phyloP scores from a whole-genome alignment of 1,284 basidiomycete genomes.

The Pyrrhoderma lamaoense region DNA sequence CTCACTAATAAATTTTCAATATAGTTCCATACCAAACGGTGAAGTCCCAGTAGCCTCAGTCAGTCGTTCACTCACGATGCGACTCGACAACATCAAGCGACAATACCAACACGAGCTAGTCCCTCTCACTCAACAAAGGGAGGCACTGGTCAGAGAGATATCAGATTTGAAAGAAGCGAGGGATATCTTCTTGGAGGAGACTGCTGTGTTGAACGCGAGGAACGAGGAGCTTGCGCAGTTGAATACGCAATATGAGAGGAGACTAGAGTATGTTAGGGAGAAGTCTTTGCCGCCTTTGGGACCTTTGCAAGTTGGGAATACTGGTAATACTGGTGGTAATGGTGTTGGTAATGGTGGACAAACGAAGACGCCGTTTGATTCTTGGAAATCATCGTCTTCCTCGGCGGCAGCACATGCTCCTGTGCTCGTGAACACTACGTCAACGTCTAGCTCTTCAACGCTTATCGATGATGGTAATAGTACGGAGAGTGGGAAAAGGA shows the following conservation, averaged over 20 bases:
- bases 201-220: slow-evolving; percentile 80
- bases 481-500: slow-evolving; percentile 24
- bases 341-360: too few relatives aligned
- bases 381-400: too few relatives aligned
- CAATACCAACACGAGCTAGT: slow-evolving; percentile 85
- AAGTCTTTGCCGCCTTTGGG: slow-evolving; percentile 14
- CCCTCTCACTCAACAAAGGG: slow-evolving; percentile 77
- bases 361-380: too few relatives aligned
- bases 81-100: slow-evolving; percentile 84
- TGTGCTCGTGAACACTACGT: slow-evolving; percentile 16
- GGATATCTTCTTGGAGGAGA: slow-evolving; percentile 86
- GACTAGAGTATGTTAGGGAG: slow-evolving; percentile 44
- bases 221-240: slow-evolving; percentile 91
- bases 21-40: slow-evolving; percentile 21
- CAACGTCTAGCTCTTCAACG: slow-evolving; percentile 18
- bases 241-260: slow-evolving; percentile 70
- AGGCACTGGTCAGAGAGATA: slow-evolving; percentile 76
- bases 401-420: slow-evolving; percentile 10
- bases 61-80: slow-evolving; percentile 71
- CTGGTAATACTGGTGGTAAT: too few relatives aligned
- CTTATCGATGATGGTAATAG: slow-evolving; percentile 20
- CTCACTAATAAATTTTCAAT: too few relatives aligned
- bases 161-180: slow-evolving; percentile 81
- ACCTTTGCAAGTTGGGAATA: slow-evolving; percentile 7
- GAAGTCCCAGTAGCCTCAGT: slow-evolving; percentile 41